Evolutionary conservation across 2,329 filamentous ascomycete genomes (phyloP), one percentile per base, ranked within the genome.

Genomic region (Fusarium sp.): DNA sequence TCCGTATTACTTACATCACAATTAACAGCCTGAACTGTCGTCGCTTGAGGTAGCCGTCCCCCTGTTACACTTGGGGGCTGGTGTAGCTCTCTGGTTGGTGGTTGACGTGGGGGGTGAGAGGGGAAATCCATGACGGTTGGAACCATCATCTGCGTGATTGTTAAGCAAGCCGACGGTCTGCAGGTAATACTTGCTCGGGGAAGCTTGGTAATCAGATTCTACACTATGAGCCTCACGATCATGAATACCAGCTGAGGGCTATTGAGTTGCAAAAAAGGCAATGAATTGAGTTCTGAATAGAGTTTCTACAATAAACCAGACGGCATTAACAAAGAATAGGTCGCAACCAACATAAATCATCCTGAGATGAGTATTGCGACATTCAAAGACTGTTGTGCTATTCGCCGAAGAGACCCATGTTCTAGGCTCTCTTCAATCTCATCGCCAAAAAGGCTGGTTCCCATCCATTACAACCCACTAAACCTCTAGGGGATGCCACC

Each of bases 71-170:
- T 59, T 25, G 21, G 57, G 59, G 62, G 35, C 43, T 59, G 44
- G 40, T 71, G 57, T 46, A 42, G 56, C 57, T 49, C 57, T 44
- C 53, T 67, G 50, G 44, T 73, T 63, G 61, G 60, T 33, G 53
- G 63, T 57, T 47, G 33, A 57, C 52, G 72, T 74, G 64, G 72
- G 71, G 67, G 72, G 42, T 53, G 33, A 67, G 71, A 70, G 68
- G 72, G 68, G 60, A 65, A 75, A 60, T 74, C 67, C 64, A 76
- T 75, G 72, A 77, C 63, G 65, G 61, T 44, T 56, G 52, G 67
- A 54, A 43, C 25, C 66, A 47, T 71, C 61, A 69, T 40, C 23
- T 75, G 62, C 53, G 60, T 76, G 75, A 77, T 77, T 77, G 68
- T 77, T 77, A 76, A 77, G 72, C 75, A 77, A 32, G 32, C 35